Conservation (phyloP, 2,329 filamentous ascomycete species). For the Phyllosticta capitalensis region DNA sequence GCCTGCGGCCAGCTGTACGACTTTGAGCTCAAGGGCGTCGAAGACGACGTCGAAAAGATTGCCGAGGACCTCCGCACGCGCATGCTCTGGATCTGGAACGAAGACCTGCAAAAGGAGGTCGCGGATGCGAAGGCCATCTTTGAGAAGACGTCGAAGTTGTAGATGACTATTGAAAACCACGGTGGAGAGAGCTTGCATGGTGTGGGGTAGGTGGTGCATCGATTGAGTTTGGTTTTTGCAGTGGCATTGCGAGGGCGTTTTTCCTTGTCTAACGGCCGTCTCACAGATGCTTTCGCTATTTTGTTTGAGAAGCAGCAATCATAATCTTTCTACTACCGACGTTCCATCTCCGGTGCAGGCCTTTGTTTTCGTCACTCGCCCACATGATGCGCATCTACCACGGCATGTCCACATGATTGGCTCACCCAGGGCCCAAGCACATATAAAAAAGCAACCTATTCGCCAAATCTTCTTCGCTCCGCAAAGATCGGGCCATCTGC, state of each 20-base stretch:
- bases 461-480: too few relatives aligned
- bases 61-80: slow-evolving; percentile 20
- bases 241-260: not conserved
- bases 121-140: not conserved
- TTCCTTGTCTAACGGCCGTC: not conserved
- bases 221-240: not conserved
- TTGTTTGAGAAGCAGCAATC: too few relatives aligned
- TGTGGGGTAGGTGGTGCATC: not conserved
- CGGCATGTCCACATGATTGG: too few relatives aligned
- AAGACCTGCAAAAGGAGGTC: slow-evolving; percentile 26
- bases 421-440: too few relatives aligned
- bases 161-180: not conserved
- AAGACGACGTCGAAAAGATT: slow-evolving; percentile 27
- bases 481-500: too few relatives aligned
- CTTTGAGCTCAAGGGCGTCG: slow-evolving; percentile 21
- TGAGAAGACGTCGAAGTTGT: slow-evolving; percentile 1
- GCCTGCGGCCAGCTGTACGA: slow-evolving; percentile 33
- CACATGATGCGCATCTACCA: too few relatives aligned
- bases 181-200: not conserved
- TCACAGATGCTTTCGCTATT: too few relatives aligned
- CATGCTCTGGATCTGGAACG: slow-evolving; percentile 34
- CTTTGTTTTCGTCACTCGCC: too few relatives aligned
- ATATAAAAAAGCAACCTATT: too few relatives aligned
- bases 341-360: too few relatives aligned
- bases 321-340: too few relatives aligned